These are phyloP conservation scores for Gracilaria caudata DNA, from an alignment of 23 red algal species.

Conservation along the genomic window DNA sequence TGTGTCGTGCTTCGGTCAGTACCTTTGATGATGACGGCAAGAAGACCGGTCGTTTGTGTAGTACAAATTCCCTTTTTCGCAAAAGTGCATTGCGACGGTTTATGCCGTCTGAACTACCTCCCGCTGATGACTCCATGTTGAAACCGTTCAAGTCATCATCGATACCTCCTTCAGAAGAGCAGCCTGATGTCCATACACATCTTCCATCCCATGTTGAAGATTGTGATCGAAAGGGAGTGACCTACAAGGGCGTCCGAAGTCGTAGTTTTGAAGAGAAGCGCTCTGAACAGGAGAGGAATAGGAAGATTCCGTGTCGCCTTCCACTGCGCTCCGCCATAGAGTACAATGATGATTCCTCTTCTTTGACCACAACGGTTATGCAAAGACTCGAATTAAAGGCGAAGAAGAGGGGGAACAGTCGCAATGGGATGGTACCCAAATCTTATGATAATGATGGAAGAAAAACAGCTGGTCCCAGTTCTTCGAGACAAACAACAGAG, in stretches of 20 bases:
- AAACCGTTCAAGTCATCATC: slow-evolving; percentile 1
- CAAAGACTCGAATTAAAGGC: neutral
- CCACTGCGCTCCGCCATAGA: neutral
- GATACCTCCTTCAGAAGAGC: neutral
- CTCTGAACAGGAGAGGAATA: neutral
- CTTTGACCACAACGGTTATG: neutral
- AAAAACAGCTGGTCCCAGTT: neutral
- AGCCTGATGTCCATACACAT: neutral
- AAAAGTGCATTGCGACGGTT: neutral
- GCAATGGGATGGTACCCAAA: neutral
- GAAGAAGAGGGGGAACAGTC: neutral
- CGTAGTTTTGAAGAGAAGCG: neutral
- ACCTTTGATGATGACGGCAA: slow-evolving; percentile 14
- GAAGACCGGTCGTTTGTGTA: neutral
- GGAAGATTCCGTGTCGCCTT: neutral
- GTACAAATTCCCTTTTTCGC: slow-evolving; percentile 6
- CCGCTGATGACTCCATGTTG: slow-evolving; percentile 3
- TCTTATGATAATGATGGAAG: neutral
- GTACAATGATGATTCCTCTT: neutral
- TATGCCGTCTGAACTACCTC: neutral
- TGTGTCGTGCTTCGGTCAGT: slow-evolving; percentile 6
- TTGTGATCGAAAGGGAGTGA: neutral
- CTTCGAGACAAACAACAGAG: neutral
- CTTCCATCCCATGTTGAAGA: neutral
- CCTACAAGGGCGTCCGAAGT: neutral